A percentile compares a stretch with the other conserved stretches of the same genome.
These are phyloP conservation scores for Spergularia bocconei DNA, from an alignment of 148 eudicot genomes.

Conservation along the genomic window DNA sequence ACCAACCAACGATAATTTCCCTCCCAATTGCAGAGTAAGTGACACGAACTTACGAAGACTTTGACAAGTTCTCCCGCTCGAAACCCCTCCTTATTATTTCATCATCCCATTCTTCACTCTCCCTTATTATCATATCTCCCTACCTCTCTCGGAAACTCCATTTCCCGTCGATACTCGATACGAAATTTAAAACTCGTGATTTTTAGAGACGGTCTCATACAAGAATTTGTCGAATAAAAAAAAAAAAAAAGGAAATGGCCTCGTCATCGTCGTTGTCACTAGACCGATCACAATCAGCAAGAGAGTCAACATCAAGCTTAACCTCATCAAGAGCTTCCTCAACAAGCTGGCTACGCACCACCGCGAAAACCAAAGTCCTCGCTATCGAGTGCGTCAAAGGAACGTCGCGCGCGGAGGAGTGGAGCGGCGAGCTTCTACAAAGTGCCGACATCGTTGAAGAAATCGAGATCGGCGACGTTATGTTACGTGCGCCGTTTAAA, in stretches of 20 bases:
- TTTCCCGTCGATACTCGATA: no score
- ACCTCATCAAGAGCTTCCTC: conserved; percentile 9
- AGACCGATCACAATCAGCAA: conserved; percentile 14
- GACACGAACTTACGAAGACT: conserved; percentile 5
- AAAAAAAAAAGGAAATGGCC: background rate
- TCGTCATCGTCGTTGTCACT: background rate
- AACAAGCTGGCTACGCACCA: background rate
- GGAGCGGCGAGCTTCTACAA: conserved; percentile 71
- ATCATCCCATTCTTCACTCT: background rate
- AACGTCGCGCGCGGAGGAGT: conserved; percentile 72
- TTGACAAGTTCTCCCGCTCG: conserved; percentile 16
- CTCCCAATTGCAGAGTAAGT: background rate
- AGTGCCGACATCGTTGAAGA: conserved; percentile 85
- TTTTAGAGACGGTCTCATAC: background rate
- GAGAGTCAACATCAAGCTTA: conserved; percentile 17
- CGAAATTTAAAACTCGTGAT: no score
- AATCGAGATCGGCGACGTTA: conserved; percentile 40
- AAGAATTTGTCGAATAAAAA: background rate
- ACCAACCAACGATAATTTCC: background rate
- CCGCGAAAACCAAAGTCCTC: conserved; percentile 29
- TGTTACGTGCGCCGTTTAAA: conserved; percentile 51
- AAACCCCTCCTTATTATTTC: background rate
- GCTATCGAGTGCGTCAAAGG: conserved; percentile 76
- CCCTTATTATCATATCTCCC: background rate
- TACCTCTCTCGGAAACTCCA: background rate